Evolutionary conservation across 1,284 basidiomycete species (phyloP), one percentile per base, ranked within the genome.

Genomic region (Farysia itapuensis): DNA sequence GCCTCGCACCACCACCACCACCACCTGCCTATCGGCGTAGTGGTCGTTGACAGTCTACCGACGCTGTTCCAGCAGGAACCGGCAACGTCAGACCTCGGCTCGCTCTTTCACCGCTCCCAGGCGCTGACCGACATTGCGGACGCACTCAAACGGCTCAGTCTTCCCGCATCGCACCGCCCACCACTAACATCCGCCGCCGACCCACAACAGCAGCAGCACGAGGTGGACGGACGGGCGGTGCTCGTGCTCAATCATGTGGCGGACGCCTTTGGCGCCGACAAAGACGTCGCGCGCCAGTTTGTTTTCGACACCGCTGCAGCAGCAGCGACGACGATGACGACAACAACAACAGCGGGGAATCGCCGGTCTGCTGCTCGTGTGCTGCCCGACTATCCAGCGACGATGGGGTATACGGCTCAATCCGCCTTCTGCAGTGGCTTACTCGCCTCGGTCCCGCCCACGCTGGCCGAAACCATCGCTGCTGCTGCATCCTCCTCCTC

Each of bases 201-300:
- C 26, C 26, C n/a, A 28, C 26, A 11, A 28, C 26, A 28, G 26
- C 26, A n/a, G 11, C 9, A 9, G 9, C 26, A n/a, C n/a, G 26
- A 33, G 8, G 11, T 9, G 31, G 15, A 30, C 2, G 38, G 42
- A 1, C 12, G 45, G 4, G 61, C 48, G 2, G 58, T 69, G 13
- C 12, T 71, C 5, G 60, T 69, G 5, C 29, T 59, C 38, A 71
- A 71, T 35, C 69, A 71, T 35, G 69, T 71, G 13, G 61, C 52
- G 24, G 69, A 71, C 19, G 66, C 64, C 1, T 71, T 71, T 36
- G 66, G 51, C 0, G 25, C 35, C 3, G 66, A 67, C n/a, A 47
- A 51, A 23, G 50, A 52, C 5, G 30, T 54, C 4, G 58, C 58
- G 14, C 42, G 42, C 5, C 45, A 49, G 2, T 53, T 54, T 15